Evolutionary conservation across 2,329 filamentous ascomycete genomes (phyloP).

Genomic region (Onygenales sp.): DNA sequence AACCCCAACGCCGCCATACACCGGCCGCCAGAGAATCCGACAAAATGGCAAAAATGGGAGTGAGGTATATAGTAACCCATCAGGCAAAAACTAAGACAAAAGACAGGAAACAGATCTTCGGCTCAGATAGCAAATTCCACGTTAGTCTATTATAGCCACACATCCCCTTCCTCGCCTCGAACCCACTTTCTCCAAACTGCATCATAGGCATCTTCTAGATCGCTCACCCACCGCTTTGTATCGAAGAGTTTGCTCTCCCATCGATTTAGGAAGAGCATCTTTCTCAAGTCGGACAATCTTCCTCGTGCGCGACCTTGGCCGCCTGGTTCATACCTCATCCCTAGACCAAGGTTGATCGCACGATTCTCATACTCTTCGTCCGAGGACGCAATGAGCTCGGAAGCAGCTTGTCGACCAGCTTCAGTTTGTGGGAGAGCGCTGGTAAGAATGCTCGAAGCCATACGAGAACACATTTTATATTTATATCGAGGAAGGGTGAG

Average conservation of each 20-base stretch:
- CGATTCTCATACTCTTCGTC: conserved; percentile 79
- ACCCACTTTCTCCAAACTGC: conserved; percentile 87
- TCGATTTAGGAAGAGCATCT: conserved; percentile 70
- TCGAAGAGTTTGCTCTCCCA: conserved; percentile 87
- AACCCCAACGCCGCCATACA: not conserved
- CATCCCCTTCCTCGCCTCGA: conserved; percentile 77
- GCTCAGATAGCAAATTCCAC: not conserved
- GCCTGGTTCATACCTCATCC: conserved; percentile 48
- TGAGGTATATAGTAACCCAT: not conserved
- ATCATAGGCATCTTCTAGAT: conserved; percentile 81
- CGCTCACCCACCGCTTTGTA: conserved; percentile 79
- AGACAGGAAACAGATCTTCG: not conserved
- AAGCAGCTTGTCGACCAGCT: conserved; percentile 57
- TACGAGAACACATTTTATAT: conserved; percentile 98
- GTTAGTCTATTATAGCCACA: conserved; percentile 54
- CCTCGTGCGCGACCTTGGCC: conserved; percentile 41
- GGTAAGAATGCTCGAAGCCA: conserved; percentile 89
- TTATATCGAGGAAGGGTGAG: conserved; percentile 83
- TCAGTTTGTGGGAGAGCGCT: conserved; percentile 69
- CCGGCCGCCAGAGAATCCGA: no score
- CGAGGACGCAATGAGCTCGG: conserved; percentile 65
- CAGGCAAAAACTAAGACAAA: not conserved
- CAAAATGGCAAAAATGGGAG: not conserved
- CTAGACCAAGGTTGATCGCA: conserved; percentile 58
- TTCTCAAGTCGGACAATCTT: conserved; percentile 67